Conservation (phyloP, 2,329 filamentous ascomycete species). For the Fusarium begoniae region DNA sequence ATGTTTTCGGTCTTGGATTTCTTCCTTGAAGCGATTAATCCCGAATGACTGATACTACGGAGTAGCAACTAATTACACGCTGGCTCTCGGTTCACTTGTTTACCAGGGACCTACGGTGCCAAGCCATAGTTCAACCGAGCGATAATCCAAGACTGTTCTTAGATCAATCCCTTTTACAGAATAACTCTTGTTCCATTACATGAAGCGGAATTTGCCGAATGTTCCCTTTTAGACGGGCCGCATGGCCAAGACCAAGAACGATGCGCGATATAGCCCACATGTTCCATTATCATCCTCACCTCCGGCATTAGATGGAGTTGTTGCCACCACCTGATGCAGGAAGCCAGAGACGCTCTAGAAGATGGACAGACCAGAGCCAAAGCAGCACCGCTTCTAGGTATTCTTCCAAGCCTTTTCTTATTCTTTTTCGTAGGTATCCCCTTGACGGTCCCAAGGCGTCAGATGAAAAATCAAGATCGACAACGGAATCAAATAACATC, state of each 20-base stretch:
- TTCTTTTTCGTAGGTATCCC: neutral
- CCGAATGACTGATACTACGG: conserved; percentile 3
- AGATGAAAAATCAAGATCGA: too few relatives aligned
- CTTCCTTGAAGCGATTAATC: conserved; percentile 14
- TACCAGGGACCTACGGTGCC: neutral
- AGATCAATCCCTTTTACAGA: neutral
- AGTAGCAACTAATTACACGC: neutral
- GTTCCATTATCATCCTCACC: conserved; percentile 6
- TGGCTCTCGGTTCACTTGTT: conserved; percentile 2
- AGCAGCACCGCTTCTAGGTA: neutral
- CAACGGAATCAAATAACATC: too few relatives aligned
- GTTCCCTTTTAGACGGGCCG: neutral
- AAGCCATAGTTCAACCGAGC: neutral
- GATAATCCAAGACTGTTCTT: neutral
- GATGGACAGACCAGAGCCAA: neutral
- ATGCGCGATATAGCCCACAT: conserved; percentile 17
- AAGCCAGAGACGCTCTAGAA: neutral
- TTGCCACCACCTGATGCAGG: neutral
- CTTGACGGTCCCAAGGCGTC: too few relatives aligned
- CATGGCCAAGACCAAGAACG: neutral
- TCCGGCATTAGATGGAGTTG: neutral
- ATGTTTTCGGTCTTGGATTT: neutral
- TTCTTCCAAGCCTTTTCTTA: too few relatives aligned
- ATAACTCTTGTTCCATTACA: neutral
- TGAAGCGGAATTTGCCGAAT: conserved; percentile 1